Evolutionary conservation across 257 asterid species (phyloP).

Genomic region (Ophiorrhiza pumila): DNA sequence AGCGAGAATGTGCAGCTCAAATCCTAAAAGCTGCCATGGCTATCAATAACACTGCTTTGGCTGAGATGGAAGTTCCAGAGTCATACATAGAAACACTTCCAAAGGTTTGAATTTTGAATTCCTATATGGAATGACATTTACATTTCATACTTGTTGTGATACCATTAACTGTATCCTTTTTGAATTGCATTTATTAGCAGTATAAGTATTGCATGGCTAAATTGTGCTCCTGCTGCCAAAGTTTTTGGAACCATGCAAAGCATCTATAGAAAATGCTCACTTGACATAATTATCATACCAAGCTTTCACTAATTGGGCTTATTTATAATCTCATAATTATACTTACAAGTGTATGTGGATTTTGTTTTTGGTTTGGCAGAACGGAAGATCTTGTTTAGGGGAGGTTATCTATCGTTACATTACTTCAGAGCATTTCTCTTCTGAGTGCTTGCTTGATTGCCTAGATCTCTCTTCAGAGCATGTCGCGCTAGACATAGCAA

Average conservation of each 20-base stretch:
- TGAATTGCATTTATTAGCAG: constrained; percentile 1
- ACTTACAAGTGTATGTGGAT: background rate
- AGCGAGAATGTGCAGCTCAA: constrained; percentile 83
- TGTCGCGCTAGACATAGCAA: constrained; percentile 66
- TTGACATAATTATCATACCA: background rate
- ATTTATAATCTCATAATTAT: background rate
- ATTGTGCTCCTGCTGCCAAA: constrained; percentile 4
- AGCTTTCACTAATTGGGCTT: background rate
- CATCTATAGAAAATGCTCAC: background rate
- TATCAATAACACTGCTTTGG: constrained; percentile 60
- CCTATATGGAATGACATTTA: background rate
- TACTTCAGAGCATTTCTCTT: constrained; percentile 71
- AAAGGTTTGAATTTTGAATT: constrained; percentile 52
- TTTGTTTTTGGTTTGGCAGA: constrained; percentile 31
- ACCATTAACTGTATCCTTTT: background rate
- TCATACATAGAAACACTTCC: constrained; percentile 84
- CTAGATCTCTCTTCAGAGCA: constrained; percentile 74
- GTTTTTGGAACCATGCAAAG: constrained; percentile 4
- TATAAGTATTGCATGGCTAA: constrained; percentile 2
- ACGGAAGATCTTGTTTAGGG: constrained; percentile 73
- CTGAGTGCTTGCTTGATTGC: constrained; percentile 81
- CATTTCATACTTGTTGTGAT: background rate
- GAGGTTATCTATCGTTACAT: constrained; percentile 77
- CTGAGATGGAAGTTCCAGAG: constrained; percentile 96
- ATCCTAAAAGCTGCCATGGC: constrained; percentile 88